Evolutionary conservation across 805 yeast species (phyloP), one percentile per base, ranked within the genome.

Genomic region (Metschnikowia shivogae): DNA sequence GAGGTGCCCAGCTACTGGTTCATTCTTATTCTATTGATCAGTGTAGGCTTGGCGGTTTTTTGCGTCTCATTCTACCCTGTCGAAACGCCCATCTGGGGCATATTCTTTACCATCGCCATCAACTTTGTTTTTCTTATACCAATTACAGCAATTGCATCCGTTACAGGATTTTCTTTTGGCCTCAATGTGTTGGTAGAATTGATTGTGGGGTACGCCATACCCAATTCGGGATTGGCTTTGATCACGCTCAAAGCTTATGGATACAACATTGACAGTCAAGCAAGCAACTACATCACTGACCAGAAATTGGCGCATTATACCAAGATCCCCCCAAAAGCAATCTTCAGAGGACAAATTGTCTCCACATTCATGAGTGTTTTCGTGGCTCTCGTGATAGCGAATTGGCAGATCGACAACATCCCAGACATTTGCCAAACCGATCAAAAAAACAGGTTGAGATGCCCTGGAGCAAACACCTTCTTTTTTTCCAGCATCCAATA

Each of bases 1-100:
- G 89, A 84, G 51, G 87, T 82, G 17, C 93, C 95, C 1, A 85
- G 81, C 52, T 80, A 83, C 82, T 82, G 89, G 87, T 84, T 76
- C 54, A 55, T 64, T 4, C 48, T 62, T 3, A 65, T 78, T 12
- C 67, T 82, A 34, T 45, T 78, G n/a, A 50, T 67, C 11, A 67
- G 82, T 24, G 65, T 80, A 7, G 50, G 68, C 2, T 62, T 76
- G 35, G 62, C 72, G 59, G 59, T 77, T n/a, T 50, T 70, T 0
- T 67, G 75, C 47, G 78, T 78, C 7, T 55, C 69, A 39, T 52
- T 72, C 11, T 77, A 70, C 43, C 79, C 78, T 1, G 69, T 79
- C 0, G 80, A 77, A 39, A 74, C 82, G 5, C 85, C 86, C 3
- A 73, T 79, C 14, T 82, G 82, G 81, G 84, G 83, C 1, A 64